Percentiles rank a stretch among this genome's conserved stretches.
Evolutionary conservation across 1,284 basidiomycete genomes (phyloP).

Genomic region (Crepidotus sp.): DNA sequence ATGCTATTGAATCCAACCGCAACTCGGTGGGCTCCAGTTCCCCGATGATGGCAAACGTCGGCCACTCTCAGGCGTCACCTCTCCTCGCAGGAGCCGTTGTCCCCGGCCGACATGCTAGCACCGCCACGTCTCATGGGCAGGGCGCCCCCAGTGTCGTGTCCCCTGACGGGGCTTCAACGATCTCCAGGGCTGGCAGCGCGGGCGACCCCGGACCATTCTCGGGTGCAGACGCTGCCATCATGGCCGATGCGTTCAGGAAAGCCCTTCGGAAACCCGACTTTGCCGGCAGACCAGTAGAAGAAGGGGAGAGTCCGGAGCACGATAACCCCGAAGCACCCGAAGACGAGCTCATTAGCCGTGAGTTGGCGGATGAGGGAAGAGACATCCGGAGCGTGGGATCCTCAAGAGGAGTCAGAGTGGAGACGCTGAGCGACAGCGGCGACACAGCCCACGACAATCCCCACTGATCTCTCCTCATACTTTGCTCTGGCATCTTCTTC

Average conservation of each 20-base stretch:
- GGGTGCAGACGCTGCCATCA: slow-evolving; percentile 75
- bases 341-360: slow-evolving; percentile 48
- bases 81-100: slow-evolving; percentile 33
- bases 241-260: slow-evolving; percentile 80
- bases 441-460: slow-evolving; percentile 43
- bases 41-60: slow-evolving; percentile 67
- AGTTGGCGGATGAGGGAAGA: slow-evolving; percentile 73
- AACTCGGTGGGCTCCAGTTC: slow-evolving; percentile 69
- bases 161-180: slow-evolving; percentile 59
- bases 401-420: slow-evolving; percentile 66
- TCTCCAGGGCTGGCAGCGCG: slow-evolving; percentile 49
- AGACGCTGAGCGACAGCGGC: slow-evolving; percentile 53
- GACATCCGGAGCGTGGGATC: slow-evolving; percentile 74
- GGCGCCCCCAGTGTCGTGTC: slow-evolving; percentile 40
- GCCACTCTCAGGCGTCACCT: slow-evolving; percentile 43
- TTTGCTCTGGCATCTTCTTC: slow-evolving; percentile 11
- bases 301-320: slow-evolving; percentile 51
- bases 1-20: slow-evolving; percentile 44
- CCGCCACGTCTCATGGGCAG: slow-evolving; percentile 25
- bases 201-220: slow-evolving; percentile 62
- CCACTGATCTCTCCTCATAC: slow-evolving; percentile 22
- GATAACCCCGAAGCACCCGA: slow-evolving; percentile 33
- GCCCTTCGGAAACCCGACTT: slow-evolving; percentile 80
- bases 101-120: slow-evolving; percentile 25
- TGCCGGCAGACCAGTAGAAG: slow-evolving; percentile 53